Evolutionary conservation across 768 basidiomycete genomes (phyloP).

Genomic region (Termitomyces sp.): DNA sequence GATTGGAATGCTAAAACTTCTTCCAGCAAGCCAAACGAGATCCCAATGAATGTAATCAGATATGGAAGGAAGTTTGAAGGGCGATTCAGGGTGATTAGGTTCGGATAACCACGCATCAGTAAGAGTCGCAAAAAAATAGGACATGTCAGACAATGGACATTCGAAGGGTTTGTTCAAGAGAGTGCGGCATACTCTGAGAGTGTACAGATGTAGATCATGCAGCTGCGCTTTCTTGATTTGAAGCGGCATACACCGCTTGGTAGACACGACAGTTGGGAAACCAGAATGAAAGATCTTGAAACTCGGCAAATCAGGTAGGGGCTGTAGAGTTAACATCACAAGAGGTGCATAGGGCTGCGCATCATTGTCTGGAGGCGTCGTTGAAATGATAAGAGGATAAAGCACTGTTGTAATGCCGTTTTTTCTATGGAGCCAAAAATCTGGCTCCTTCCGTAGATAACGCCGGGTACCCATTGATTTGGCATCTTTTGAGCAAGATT

Average conservation of each 20-base stretch:
- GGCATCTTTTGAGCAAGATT: conserved; percentile 10
- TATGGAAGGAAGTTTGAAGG: conserved; percentile 29
- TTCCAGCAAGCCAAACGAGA: conserved; percentile 43
- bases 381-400: conserved; percentile 53
- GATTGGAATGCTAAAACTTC: conserved; percentile 47
- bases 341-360: conserved; percentile 48
- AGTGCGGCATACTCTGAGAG: conserved; percentile 53
- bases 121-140: conserved; percentile 68
- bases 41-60: conserved; percentile 58
- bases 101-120: conserved; percentile 28
- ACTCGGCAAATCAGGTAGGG: conserved; percentile 49
- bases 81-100: conserved; percentile 7
- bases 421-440: conserved; percentile 55
- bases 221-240: conserved; percentile 39
- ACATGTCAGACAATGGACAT: conserved; percentile 47
- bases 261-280: conserved; percentile 32
- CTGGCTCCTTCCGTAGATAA: conserved; percentile 54
- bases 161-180: conserved; percentile 63
- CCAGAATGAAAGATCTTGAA: conserved; percentile 61
- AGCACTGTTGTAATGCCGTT: conserved; percentile 25
- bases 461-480: conserved; percentile 38
- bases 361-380: conserved; percentile 23
- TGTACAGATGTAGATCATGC: conserved; percentile 51
- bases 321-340: conserved; percentile 58
- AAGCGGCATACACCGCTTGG: conserved; percentile 45